These are phyloP conservation scores for Hirsutella rhossiliensis DNA, from an alignment of 2,329 filamentous ascomycete genomes.

Conservation along the genomic window DNA sequence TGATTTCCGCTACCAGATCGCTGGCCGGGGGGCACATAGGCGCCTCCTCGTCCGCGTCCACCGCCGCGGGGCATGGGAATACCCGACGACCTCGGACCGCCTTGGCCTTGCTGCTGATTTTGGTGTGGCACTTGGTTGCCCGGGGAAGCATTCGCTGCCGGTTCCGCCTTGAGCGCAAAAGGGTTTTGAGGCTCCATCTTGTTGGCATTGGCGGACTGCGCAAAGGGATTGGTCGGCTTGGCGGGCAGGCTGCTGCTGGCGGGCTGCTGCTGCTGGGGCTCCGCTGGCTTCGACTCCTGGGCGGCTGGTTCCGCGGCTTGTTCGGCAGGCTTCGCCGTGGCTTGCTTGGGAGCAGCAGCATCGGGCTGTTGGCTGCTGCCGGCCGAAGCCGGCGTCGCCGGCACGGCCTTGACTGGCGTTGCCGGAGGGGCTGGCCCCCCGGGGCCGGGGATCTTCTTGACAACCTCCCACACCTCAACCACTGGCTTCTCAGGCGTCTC, in stretches of 20 bases:
- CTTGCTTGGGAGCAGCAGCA: neutral
- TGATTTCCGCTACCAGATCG: conserved; percentile 21
- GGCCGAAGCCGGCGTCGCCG: conserved; percentile 1
- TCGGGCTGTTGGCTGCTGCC: neutral
- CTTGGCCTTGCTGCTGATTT: conserved; percentile 9
- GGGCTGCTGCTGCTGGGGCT: conserved; percentile 2
- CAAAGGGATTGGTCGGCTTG: conserved; percentile 20
- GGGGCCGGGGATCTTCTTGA: conserved; percentile 59
- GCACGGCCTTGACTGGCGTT: conserved; percentile 5
- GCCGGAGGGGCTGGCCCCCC: conserved; percentile 2
- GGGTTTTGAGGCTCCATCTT: conserved; percentile 13
- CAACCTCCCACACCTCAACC: conserved; percentile 74
- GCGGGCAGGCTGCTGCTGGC: conserved; percentile 10
- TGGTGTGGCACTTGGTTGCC: conserved; percentile 9
- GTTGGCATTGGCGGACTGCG: conserved; percentile 9
- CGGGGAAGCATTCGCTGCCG: conserved; percentile 3
- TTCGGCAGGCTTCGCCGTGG: conserved; percentile 8
- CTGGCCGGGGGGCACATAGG: conserved; percentile 25
- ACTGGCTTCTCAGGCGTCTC: conserved; percentile 79
- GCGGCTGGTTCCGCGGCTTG: neutral
- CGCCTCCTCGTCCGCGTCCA: conserved; percentile 24
- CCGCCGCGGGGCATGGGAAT: conserved; percentile 30
- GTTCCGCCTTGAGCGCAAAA: conserved; percentile 8
- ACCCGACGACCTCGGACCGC: conserved; percentile 20
- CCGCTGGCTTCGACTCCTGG: conserved; percentile 6